Conservation (phyloP, 108 stramenopile genomes). For the Pseudonitzschia pungens region DNA sequence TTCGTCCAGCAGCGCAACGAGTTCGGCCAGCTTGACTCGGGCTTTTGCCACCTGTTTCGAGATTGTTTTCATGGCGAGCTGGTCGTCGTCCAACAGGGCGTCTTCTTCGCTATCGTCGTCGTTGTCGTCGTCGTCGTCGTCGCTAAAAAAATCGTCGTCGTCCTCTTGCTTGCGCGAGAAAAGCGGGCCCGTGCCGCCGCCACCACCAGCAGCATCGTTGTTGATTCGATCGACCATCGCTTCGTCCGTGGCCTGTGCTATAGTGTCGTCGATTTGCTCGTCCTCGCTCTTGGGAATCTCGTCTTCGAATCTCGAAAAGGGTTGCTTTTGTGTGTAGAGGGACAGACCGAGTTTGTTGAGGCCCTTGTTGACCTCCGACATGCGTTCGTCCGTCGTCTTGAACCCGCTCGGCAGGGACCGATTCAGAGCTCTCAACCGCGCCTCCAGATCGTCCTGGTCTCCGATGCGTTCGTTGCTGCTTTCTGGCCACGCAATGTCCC, state of each 20-base stretch:
- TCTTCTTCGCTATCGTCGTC: conserved; percentile 10
- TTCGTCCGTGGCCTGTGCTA: conserved; percentile 54
- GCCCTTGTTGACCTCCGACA: conserved; percentile 45
- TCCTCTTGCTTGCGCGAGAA: neutral
- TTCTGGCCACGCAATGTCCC: no score
- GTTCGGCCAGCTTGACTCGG: conserved; percentile 35
- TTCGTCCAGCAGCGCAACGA: conserved; percentile 30
- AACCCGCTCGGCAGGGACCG: conserved; percentile 35
- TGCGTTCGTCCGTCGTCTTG: conserved; percentile 42
- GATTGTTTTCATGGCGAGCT: conserved; percentile 30
- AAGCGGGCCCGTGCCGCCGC: neutral
- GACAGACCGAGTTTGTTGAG: conserved; percentile 40
- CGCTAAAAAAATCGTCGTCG: conserved; percentile 9
- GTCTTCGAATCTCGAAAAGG: conserved; percentile 28
- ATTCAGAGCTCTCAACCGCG: conserved; percentile 43
- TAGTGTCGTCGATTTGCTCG: conserved; percentile 54
- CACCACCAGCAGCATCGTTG: neutral
- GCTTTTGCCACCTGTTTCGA: conserved; percentile 27
- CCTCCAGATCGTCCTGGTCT: conserved; percentile 26
- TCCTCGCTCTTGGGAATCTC: conserved; percentile 41
- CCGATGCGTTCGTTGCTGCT: conserved; percentile 5
- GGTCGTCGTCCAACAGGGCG: conserved; percentile 27
- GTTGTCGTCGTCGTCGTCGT: neutral
- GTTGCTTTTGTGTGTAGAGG: conserved; percentile 25
- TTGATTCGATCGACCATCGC: conserved; percentile 21